These are phyloP conservation scores for Corinectria fuckeliana DNA, from an alignment of 2,329 filamentous ascomycete species.

Conservation along the genomic window DNA sequence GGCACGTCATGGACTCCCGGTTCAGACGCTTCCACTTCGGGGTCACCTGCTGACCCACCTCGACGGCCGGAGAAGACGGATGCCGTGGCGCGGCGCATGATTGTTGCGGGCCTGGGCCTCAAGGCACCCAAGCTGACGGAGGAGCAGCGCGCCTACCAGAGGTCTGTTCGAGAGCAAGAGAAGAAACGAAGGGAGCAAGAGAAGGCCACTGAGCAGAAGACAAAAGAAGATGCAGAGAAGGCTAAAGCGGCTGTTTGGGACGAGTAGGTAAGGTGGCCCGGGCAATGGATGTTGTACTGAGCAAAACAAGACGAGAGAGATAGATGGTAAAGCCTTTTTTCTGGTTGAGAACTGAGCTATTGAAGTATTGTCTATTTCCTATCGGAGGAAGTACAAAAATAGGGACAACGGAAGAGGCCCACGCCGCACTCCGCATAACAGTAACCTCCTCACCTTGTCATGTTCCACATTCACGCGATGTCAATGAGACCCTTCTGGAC, in stretches of 20 bases:
- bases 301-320: not conserved
- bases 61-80: conserved; percentile 88
- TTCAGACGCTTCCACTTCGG: conserved; percentile 17
- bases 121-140: conserved; percentile 82
- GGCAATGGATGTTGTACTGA: too few species aligned
- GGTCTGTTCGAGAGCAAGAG: conserved; percentile 82
- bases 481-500: conserved; percentile 22
- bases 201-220: conserved; percentile 66
- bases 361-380: not conserved
- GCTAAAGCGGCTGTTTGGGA: conserved; percentile 91
- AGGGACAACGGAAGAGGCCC: not conserved
- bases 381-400: not conserved
- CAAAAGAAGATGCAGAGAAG: conserved; percentile 70
- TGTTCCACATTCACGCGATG: not conserved
- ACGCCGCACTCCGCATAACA: not conserved
- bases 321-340: too few species aligned
- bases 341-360: not conserved
- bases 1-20: conserved; percentile 33
- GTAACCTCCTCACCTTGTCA: not conserved
- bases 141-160: conserved; percentile 87
- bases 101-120: conserved; percentile 85
- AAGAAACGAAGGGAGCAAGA: conserved; percentile 77
- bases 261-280: conserved; percentile 51
- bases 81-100: conserved; percentile 86
- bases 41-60: conserved; percentile 17